These are phyloP conservation scores for Pestalotiopsis sp. DNA, from an alignment of 2,329 filamentous ascomycete species.

Conservation along the genomic window DNA sequence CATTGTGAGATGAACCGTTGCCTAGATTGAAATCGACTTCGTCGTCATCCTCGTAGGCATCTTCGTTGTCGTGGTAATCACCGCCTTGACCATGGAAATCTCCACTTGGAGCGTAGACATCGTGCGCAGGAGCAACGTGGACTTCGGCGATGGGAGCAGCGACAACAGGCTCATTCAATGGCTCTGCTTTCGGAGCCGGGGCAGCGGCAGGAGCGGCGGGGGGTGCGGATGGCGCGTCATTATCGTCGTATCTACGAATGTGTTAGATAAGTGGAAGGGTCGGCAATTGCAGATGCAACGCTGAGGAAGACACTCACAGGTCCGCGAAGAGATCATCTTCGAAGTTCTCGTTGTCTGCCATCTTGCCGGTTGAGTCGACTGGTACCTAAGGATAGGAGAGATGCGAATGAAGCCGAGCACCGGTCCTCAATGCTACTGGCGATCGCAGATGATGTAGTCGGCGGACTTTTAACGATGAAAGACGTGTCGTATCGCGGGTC, in stretches of 20 bases:
- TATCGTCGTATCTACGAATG: constrained; percentile 64
- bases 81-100: constrained; percentile 38
- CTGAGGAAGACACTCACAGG: constrained; percentile 65
- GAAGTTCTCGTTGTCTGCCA: constrained; percentile 81
- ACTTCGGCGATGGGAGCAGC: constrained; percentile 26
- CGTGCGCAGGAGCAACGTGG: constrained; percentile 11
- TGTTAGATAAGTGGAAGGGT: constrained; percentile 4
- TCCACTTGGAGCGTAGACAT: not conserved
- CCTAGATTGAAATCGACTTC: constrained; percentile 63
- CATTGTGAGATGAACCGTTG: constrained; percentile 38
- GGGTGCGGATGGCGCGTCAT: constrained; percentile 52
- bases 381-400: not conserved
- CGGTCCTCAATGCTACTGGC: not conserved
- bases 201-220: constrained; percentile 26
- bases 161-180: constrained; percentile 13
- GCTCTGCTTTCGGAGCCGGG: constrained; percentile 10
- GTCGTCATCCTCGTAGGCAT: constrained; percentile 54
- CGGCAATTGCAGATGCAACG: not conserved
- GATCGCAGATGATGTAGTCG: not conserved
- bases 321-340: constrained; percentile 97
- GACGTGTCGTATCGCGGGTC: not conserved
- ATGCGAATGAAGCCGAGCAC: not conserved
- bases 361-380: constrained; percentile 40
- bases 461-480: not conserved
- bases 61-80: constrained; percentile 41